Percentiles rank a stretch among this genome's conserved stretches.
These are phyloP conservation scores for Colletotrichum limetticola DNA, from an alignment of 2,329 filamentous ascomycete genomes.

Conservation along the genomic window DNA sequence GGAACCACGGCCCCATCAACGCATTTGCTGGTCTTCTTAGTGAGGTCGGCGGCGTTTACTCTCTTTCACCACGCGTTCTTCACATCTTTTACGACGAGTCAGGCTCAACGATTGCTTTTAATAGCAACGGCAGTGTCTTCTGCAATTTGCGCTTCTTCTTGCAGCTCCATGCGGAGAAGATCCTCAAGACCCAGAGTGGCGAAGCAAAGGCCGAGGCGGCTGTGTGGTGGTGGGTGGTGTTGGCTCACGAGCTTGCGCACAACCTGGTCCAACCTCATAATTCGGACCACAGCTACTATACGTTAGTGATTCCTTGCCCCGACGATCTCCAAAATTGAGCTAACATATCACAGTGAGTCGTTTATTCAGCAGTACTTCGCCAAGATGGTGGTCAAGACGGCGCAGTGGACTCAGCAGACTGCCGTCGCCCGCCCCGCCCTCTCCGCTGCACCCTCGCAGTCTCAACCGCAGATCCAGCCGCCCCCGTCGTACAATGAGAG, in stretches of 20 bases:
- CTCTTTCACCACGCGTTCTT: constrained; percentile 73
- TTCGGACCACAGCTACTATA: constrained; percentile 85
- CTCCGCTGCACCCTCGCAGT: constrained; percentile 9
- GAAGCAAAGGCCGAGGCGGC: constrained; percentile 72
- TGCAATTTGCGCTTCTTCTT: constrained; percentile 92
- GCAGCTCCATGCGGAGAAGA: constrained; percentile 74
- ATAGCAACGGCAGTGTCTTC: constrained; percentile 86
- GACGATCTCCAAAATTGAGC: background rate
- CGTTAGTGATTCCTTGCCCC: constrained; percentile 54
- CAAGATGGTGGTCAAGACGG: constrained; percentile 70
- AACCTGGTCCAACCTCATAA: constrained; percentile 86
- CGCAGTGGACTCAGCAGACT: constrained; percentile 45
- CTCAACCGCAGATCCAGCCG: constrained; percentile 7
- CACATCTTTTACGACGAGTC: constrained; percentile 89
- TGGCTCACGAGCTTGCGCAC: constrained; percentile 95
- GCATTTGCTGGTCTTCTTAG: constrained; percentile 75
- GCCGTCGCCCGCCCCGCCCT: constrained; percentile 15
- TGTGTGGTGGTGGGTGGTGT: constrained; percentile 94
- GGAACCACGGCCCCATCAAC: constrained; percentile 72
- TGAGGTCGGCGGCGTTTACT: constrained; percentile 79
- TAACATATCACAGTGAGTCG: constrained; percentile 66
- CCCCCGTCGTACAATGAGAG: constrained; percentile 33
- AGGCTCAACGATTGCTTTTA: constrained; percentile 92
- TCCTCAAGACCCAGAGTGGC: constrained; percentile 46
- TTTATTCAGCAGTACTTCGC: constrained; percentile 83